Evolutionary conservation across 345 rosid species (phyloP).

Genomic region (Zanthoxylum bungeanum): DNA sequence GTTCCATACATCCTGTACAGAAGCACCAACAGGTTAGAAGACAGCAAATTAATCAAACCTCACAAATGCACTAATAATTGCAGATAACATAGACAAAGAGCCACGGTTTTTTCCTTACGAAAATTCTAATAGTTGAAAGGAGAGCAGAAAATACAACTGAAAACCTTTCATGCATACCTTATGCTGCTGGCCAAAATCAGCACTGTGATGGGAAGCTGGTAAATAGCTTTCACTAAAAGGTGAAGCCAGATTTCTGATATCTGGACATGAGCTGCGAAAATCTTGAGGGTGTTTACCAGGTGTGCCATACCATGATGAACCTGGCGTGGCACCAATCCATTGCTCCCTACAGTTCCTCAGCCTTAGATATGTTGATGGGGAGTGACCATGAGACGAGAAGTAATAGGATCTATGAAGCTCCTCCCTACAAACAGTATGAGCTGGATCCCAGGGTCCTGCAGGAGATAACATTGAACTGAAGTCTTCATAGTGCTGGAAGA

Average conservation of each 20-base stretch:
- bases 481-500: constrained; percentile 44
- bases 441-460: constrained; percentile 38
- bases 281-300: constrained; percentile 38
- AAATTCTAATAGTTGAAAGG: not conserved
- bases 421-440: constrained; percentile 54
- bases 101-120: not conserved
- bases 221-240: constrained; percentile 28
- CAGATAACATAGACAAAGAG: not conserved
- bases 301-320: constrained; percentile 33
- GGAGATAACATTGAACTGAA: constrained; percentile 41
- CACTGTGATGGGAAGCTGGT: constrained; percentile 30
- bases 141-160: not conserved
- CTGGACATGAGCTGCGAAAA: constrained; percentile 46
- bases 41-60: not conserved
- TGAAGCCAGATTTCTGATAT: constrained; percentile 34
- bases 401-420: constrained; percentile 69
- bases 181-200: constrained; percentile 37
- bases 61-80: not conserved
- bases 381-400: constrained; percentile 47
- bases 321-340: constrained; percentile 40
- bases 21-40: not conserved
- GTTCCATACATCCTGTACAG: constrained; percentile 27
- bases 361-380: constrained; percentile 36
- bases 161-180: constrained; percentile 41
- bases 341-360: constrained; percentile 43